These are phyloP conservation scores for Cordyceps tenuipes DNA, from an alignment of 2,329 filamentous ascomycete species.

Conservation along the genomic window DNA sequence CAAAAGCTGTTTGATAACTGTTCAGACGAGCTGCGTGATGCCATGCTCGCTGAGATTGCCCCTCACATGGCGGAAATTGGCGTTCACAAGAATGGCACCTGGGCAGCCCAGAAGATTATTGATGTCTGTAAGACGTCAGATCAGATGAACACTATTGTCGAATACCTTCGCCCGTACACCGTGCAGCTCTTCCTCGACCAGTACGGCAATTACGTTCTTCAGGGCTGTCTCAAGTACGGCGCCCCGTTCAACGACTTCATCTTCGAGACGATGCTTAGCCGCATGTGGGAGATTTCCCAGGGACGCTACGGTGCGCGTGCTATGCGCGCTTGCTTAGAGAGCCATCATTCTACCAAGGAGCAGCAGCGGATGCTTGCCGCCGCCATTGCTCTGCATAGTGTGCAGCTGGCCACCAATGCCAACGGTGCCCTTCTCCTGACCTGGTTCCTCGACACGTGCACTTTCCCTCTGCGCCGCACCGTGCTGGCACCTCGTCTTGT, in stretches of 20 bases:
- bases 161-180: slow-evolving; percentile 76
- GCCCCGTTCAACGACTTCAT: slow-evolving; percentile 90
- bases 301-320: slow-evolving; percentile 90
- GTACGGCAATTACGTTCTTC: slow-evolving; percentile 96
- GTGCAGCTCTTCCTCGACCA: slow-evolving; percentile 92
- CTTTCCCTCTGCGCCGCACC: slow-evolving; percentile 81
- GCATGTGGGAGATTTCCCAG: slow-evolving; percentile 88
- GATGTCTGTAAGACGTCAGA: slow-evolving; percentile 80
- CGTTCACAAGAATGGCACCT: slow-evolving; percentile 98
- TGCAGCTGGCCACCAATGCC: slow-evolving; percentile 90
- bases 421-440: slow-evolving; percentile 91
- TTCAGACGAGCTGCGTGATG: slow-evolving; percentile 80
- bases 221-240: slow-evolving; percentile 90
- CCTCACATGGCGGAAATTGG: slow-evolving; percentile 94
- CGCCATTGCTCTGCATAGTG: slow-evolving; percentile 90
- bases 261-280: slow-evolving; percentile 92
- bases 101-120: slow-evolving; percentile 99
- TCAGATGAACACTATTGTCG: slow-evolving; percentile 79
- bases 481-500: slow-evolving; percentile 88
- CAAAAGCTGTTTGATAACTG: slow-evolving; percentile 98
- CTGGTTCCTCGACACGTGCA: slow-evolving; percentile 98
- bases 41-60: slow-evolving; percentile 80
- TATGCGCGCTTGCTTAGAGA: slow-evolving; percentile 94
- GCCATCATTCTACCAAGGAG: slow-evolving; percentile 88
- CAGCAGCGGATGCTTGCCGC: slow-evolving; percentile 93